Evolutionary conservation across 768 basidiomycete species (phyloP).

Genomic region (Russula ochroleuca): DNA sequence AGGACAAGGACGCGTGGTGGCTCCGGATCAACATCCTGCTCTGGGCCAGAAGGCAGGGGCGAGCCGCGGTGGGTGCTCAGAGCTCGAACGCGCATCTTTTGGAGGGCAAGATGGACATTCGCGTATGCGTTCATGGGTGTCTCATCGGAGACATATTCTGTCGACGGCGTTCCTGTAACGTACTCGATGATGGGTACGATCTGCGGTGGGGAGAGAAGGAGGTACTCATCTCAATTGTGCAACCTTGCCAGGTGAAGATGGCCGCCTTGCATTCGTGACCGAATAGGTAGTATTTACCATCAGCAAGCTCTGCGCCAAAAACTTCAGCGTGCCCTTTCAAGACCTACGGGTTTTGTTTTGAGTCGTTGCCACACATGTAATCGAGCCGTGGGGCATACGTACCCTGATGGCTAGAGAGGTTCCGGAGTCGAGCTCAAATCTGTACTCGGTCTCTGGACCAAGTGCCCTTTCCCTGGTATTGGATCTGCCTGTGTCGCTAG

Average conservation of each 20-base stretch:
- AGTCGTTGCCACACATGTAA: background rate
- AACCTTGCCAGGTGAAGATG: conserved; percentile 86
- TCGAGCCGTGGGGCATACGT: conserved; percentile 14
- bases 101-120: conserved; percentile 85
- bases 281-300: conserved; percentile 74
- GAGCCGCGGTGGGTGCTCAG: conserved; percentile 59
- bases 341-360: conserved; percentile 43
- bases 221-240: conserved; percentile 84
- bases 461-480: conserved; percentile 58
- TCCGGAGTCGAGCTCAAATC: conserved; percentile 84
- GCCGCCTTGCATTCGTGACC: conserved; percentile 85
- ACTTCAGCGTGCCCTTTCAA: conserved; percentile 79
- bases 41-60: conserved; percentile 43
- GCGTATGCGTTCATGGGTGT: conserved; percentile 83
- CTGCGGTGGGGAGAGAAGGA: conserved; percentile 13
- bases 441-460: conserved; percentile 76
- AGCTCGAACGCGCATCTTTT: conserved; percentile 89
- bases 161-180: conserved; percentile 83
- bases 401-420: conserved; percentile 77
- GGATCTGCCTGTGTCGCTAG: background rate
- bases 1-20: conserved; percentile 83
- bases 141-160: conserved; percentile 90
- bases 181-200: conserved; percentile 36
- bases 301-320: conserved; percentile 83
- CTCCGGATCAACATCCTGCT: conserved; percentile 43